Base-by-base conservation (phyloP, 306 rosid species). In the Casuarina glauca region DNA sequence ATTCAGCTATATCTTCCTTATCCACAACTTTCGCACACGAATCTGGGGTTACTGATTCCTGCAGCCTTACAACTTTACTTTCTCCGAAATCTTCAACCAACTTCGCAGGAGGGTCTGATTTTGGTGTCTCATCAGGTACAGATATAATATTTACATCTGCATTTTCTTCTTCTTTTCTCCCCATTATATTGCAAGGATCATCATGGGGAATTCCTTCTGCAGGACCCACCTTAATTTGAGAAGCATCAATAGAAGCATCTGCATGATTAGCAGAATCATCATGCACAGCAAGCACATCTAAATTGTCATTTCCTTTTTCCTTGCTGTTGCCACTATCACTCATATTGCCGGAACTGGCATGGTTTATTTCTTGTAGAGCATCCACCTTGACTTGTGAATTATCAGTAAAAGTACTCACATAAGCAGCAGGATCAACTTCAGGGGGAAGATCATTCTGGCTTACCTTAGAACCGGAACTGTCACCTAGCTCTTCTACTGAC, bases 161-260 rank as follows among this genome's bases (percentile, higher is more conserved):
- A 79, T 73, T 79, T 70, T 43, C 79, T 76, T 85, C 93, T 74
- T 67, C 85, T 71, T 75, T 83, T 80, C 61, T 76, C 76, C 79
- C 83, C 20, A 74, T 75, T 16, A 64, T 51, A 50, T 84, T 78
- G 76, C 69, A 63, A 69, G 64, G 70, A 81, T 60, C 72, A 67
- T 74, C 53, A 72, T 32, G 52, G 57, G 85, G 72, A 45, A 76
- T 61, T 62, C 57, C 77, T 43, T 64, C 77, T n/a, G 74, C 46
- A 58, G 83, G 63, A 81, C 83, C 87, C 69, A 70, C 78, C 73
- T 35, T 70, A 36, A 54, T 69, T 71, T 76, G 84, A 71, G 67
- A 48, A 13, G 58, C 74, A 41, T 77, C 72, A 75, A 62, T 11
- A 17, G 52, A 69, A 79, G 53, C 44, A 69, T 57, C 70, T 35